Evolutionary conservation across 306 rosid species (phyloP), one percentile per base, ranked within the genome.

Genomic region (Dalbergia oliveri): DNA sequence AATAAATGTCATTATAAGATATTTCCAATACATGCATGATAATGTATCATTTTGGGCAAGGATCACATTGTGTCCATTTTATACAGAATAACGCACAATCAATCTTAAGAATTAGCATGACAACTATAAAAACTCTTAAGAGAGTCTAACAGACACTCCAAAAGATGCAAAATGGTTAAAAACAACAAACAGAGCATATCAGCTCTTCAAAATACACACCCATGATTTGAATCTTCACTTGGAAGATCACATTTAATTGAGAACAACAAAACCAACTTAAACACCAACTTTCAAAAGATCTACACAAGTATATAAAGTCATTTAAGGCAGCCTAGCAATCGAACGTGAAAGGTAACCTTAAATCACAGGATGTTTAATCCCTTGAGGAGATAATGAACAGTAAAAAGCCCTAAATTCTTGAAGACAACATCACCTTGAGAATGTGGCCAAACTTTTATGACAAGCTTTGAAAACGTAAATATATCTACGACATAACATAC

Each of bases 11-110:
- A 56, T 13, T 12, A 62, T 39, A 23, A 33, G 34, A 51, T 63
- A 63, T 72, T 72, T 33, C 12, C 51, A 47, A 49, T 21, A 76
- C 45, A 80, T 50, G 79, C 79, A 63, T 43, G 9, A 58, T 56
- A 64, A 23, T 63, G 65, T 11, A 77, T 26, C 35, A 47, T 19
- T 44, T 39, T 19, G 50, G 73, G 76, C 16, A 79, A 79, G 63
- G 66, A 62, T 54, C 54, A 62, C 58, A 61, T 5, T 18, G 68
- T 34, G 71, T 9, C n/a, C 10, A 14, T 19, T 21, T 35, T 39
- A 72, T 12, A 73, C 3, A 59, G 41, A 35, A 75, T 34, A 35
- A 31, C 79, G 34, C 23, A 16, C 19, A 3, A 72, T 51, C 19
- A 74, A 18, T 43, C 51, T 56, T 66, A 65, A 76, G 31, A 58